Evolutionary conservation across 176 grass and related monocot genomes (phyloP).

Genomic region (Aegilops tauschii): DNA sequence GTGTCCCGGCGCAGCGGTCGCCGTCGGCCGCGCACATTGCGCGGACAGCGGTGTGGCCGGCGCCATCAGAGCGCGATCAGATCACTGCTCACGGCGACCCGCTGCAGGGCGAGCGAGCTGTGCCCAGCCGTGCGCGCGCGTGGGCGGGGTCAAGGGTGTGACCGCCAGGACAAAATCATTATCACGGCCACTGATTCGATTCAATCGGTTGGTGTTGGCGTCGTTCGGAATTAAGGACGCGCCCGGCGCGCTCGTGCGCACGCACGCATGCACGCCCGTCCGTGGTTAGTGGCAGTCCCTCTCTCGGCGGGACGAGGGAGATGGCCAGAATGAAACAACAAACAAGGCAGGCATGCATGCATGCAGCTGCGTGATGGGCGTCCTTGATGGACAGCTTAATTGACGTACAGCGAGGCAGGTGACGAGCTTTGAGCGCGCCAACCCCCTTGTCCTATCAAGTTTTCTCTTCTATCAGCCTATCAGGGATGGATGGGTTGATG

Average conservation of each 20-base stretch:
- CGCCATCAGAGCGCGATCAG: constrained; percentile 5
- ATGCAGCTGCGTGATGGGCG: background rate
- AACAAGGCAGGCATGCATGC: background rate
- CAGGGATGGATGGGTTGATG: background rate
- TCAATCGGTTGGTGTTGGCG: background rate
- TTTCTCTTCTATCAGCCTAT: background rate
- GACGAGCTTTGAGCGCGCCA: background rate
- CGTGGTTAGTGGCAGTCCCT: background rate
- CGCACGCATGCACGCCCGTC: background rate
- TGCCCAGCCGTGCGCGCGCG: background rate
- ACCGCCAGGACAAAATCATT: too few species aligned
- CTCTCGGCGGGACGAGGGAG: background rate
- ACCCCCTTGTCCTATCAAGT: too few species aligned
- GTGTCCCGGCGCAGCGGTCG: background rate
- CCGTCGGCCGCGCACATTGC: background rate
- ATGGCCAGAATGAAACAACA: background rate
- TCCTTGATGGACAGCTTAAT: background rate
- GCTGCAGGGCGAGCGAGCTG: constrained; percentile 4
- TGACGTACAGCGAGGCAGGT: background rate
- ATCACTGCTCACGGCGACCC: background rate
- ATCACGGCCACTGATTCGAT: background rate
- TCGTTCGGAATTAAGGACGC: too few species aligned
- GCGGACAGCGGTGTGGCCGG: background rate
- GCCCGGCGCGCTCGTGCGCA: background rate
- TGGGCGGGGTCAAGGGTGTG: too few species aligned